These are phyloP conservation scores for Poa pratensis DNA, from an alignment of 176 grass and related monocot species.

Conservation along the genomic window DNA sequence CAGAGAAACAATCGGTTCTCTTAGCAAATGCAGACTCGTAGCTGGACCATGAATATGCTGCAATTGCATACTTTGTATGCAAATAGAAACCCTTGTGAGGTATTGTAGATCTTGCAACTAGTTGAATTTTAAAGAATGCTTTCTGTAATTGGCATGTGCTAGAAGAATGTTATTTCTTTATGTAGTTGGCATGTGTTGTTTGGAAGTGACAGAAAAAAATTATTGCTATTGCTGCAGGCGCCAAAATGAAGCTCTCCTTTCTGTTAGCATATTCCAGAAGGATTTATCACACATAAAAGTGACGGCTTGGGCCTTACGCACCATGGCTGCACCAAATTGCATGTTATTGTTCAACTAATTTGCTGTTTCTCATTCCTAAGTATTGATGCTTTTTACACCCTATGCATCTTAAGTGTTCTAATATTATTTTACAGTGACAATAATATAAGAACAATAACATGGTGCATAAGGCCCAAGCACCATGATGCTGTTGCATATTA, in stretches of 20 bases:
- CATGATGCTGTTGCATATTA: conserved; percentile 71
- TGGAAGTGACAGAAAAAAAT: not conserved
- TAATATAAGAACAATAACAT: too few species aligned
- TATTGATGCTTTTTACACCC: not conserved
- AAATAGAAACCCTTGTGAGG: too few species aligned
- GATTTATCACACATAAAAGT: conserved; percentile 86
- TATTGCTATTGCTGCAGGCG: conserved; percentile 45
- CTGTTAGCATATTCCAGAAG: conserved; percentile 92
- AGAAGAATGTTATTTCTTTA: not conserved
- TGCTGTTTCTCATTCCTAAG: not conserved
- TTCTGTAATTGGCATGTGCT: too few species aligned
- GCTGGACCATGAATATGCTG: too few species aligned
- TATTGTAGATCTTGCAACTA: too few species aligned
- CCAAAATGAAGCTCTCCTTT: conserved; percentile 75
- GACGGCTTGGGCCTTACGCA: conserved; percentile 79
- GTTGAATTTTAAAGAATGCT: too few species aligned
- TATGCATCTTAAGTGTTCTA: not conserved
- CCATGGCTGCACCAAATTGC: conserved; percentile 82
- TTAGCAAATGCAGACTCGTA: too few species aligned
- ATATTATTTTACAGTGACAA: conserved; percentile 62
- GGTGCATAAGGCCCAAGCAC: too few species aligned
- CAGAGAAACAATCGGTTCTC: too few species aligned
- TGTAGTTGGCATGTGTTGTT: not conserved
- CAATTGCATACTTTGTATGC: too few species aligned
- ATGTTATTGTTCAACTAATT: conserved; percentile 55